phyloP scores from a whole-genome alignment of 305 asterid genomes.

The Rubia tinctorum region DNA sequence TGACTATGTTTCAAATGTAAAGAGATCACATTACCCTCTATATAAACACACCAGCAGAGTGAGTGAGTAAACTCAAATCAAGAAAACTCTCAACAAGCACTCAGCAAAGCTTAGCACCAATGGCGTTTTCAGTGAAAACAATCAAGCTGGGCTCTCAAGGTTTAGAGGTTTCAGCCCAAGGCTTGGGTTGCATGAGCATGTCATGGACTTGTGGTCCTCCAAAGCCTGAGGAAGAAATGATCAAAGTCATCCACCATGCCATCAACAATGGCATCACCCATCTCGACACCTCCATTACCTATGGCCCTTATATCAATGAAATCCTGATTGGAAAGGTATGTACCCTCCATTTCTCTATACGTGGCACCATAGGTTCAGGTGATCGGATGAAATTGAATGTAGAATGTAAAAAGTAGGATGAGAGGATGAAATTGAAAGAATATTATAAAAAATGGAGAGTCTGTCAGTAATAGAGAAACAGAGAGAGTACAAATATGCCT shows the following conservation, averaged over 20 bases:
- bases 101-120: neutral
- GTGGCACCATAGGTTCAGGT: too few species aligned
- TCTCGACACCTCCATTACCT: neutral
- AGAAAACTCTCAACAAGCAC: neutral
- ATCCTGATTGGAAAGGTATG: neutral
- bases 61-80: neutral
- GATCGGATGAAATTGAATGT: too few species aligned
- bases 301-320: neutral
- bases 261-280: neutral
- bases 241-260: neutral
- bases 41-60: neutral
- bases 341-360: too few species aligned
- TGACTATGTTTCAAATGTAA: too few species aligned
- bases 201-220: neutral
- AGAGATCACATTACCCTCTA: too few species aligned
- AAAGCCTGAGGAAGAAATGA: neutral
- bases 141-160: neutral
- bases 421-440: too few species aligned
- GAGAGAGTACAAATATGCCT: too few species aligned
- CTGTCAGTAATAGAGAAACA: too few species aligned
- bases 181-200: constrained; percentile 1
- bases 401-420: too few species aligned
- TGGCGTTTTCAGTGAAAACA: neutral
- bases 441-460: too few species aligned
- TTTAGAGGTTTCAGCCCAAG: neutral